Conservation (phyloP, 345 rosid species). For the Conringia planisiliqua region DNA sequence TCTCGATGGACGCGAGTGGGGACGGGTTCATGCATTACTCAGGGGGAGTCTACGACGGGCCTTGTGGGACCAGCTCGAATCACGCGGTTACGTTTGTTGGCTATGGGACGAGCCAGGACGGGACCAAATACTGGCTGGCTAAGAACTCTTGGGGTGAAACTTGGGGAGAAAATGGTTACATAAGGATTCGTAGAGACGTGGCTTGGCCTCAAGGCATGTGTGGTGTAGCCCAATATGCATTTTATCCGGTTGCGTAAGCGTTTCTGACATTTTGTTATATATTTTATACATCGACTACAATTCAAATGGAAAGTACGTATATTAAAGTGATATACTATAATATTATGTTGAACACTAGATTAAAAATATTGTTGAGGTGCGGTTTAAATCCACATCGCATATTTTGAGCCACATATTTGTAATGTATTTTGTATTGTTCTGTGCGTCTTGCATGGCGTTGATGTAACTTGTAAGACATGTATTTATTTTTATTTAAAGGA, state of each 20-base stretch:
- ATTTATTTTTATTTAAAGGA: neutral
- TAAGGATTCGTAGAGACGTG: constrained; percentile 46
- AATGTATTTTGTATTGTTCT: constrained; percentile 2
- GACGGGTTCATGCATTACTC: constrained; percentile 40
- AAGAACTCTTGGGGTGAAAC: constrained; percentile 62
- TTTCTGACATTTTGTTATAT: neutral
- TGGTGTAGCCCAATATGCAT: constrained; percentile 45
- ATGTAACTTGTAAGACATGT: neutral
- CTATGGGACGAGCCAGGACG: constrained; percentile 41
- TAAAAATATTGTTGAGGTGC: neutral
- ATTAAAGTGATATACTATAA: neutral
- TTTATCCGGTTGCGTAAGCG: constrained; percentile 44
- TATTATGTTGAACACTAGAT: neutral
- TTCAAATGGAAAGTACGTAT: neutral
- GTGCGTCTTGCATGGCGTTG: constrained; percentile 10
- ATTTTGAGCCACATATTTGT: neutral
- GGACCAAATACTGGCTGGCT: constrained; percentile 54
- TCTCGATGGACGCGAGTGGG: constrained; percentile 40
- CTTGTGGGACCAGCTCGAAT: constrained; percentile 40
- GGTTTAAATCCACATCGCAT: constrained; percentile 15
- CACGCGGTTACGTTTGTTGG: constrained; percentile 59
- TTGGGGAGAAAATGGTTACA: constrained; percentile 60
- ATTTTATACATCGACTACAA: neutral
- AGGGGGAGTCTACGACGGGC: constrained; percentile 42
- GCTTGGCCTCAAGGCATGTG: constrained; percentile 50